phyloP scores from a whole-genome alignment of 306 rosid species.

The Prunus davidiana region DNA sequence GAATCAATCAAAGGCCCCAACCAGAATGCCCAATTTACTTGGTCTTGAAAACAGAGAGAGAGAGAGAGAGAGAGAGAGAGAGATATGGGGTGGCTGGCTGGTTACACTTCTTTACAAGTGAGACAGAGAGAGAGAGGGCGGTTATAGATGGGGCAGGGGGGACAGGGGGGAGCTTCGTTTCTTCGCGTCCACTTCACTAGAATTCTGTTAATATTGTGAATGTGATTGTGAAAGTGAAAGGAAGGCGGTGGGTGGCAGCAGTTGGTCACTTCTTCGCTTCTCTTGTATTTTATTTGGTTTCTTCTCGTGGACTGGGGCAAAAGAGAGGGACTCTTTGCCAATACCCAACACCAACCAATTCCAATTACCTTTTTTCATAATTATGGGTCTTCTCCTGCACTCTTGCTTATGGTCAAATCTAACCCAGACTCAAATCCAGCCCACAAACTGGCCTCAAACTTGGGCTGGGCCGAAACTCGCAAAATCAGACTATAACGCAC shows the following conservation, averaged over 20 bases:
- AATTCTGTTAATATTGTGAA: constrained; percentile 50
- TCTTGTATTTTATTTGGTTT: neutral
- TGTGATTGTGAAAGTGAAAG: no score
- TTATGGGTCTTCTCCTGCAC: no score
- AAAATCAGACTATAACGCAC: no score
- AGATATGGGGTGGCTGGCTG: neutral
- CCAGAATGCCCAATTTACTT: neutral
- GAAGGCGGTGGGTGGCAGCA: constrained; percentile 42
- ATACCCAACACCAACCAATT: constrained; percentile 2
- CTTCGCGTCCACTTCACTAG: constrained; percentile 99
- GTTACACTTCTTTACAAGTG: neutral
- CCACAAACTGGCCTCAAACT: no score
- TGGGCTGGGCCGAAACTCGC: no score
- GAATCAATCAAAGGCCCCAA: neutral
- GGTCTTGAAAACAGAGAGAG: neutral
- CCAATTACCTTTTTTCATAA: no score
- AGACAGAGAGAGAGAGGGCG: constrained; percentile 10
- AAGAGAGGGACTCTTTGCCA: constrained; percentile 45
- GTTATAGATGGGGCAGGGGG: constrained; percentile 7
- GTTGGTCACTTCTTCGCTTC: no score
- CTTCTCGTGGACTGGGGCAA: constrained; percentile 20
- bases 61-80: constrained; percentile 3
- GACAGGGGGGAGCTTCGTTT: constrained; percentile 65
- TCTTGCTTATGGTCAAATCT: no score
- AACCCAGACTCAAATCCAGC: no score